phyloP scores from a whole-genome alignment of 176 grass and related monocot species.

The Guadua angustifolia region DNA sequence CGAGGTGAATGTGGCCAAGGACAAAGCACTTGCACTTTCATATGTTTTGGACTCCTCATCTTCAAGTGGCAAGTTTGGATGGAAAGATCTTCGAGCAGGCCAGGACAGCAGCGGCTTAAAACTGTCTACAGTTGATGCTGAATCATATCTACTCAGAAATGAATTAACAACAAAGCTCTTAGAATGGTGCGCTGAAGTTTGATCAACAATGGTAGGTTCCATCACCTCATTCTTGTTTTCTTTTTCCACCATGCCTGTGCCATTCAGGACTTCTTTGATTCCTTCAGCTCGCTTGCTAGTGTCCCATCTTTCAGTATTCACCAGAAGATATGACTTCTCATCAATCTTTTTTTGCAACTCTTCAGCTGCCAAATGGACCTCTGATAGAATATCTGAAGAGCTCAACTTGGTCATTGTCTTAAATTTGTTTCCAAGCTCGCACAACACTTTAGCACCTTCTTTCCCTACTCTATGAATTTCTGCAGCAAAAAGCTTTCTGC shows the following conservation, averaged over 20 bases:
- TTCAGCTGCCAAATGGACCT: constrained; percentile 82
- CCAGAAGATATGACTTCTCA: constrained; percentile 87
- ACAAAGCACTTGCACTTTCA: constrained; percentile 92
- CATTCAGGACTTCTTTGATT: constrained; percentile 52
- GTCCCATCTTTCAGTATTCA: constrained; percentile 87
- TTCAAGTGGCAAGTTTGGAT: constrained; percentile 49
- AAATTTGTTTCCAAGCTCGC: constrained; percentile 72
- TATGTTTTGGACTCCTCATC: constrained; percentile 78
- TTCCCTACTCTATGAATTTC: constrained; percentile 78
- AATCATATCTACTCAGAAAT: constrained; percentile 64
- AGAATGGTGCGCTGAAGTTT: constrained; percentile 49
- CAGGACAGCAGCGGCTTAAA: constrained; percentile 55
- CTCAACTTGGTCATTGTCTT: constrained; percentile 86
- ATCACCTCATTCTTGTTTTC: constrained; percentile 48
- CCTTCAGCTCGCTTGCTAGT: constrained; percentile 55
- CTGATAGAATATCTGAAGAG: constrained; percentile 58
- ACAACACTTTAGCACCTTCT: constrained; percentile 79
- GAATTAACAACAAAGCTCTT: constrained; percentile 57
- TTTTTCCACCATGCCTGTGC: not conserved
- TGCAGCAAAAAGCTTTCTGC: constrained; percentile 65
- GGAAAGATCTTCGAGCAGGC: constrained; percentile 79
- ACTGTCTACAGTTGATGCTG: constrained; percentile 51
- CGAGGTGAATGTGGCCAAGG: constrained; percentile 85
- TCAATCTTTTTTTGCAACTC: constrained; percentile 86
- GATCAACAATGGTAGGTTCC: constrained; percentile 54